Percentiles rank a stretch among this genome's conserved stretches.
Conservation (phyloP, 177 flowering plant genomes). For the Vitis hybrid region DNA sequence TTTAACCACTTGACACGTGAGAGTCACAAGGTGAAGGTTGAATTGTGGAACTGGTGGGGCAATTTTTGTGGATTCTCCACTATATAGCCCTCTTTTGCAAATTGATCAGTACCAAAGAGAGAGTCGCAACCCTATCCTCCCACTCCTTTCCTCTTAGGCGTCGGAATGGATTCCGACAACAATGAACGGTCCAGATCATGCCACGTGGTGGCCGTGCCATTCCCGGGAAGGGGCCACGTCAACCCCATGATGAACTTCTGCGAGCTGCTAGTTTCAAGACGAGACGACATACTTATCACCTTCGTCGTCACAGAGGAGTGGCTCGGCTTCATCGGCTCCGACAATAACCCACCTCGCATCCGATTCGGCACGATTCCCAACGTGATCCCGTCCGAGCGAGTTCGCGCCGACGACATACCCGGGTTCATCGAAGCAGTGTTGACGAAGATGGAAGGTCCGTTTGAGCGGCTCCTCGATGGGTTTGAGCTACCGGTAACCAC, state of each 20-base stretch:
- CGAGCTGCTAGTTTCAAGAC: conserved; percentile 3
- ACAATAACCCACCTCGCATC: conserved; percentile 7
- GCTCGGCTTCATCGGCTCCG: conserved; percentile 14
- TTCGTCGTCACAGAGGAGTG: conserved; percentile 20
- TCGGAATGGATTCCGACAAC: too few species aligned
- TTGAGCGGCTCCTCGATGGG: conserved; percentile 13
- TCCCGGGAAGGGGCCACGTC: conserved; percentile 29
- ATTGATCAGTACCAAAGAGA: too few species aligned
- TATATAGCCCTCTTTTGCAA: too few species aligned
- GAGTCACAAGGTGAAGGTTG: too few species aligned
- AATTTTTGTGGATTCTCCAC: too few species aligned
- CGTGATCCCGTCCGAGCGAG: conserved; percentile 18
- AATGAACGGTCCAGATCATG: neutral
- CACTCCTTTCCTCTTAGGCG: too few species aligned
- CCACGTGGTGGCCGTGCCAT: conserved; percentile 24
- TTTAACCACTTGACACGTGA: too few species aligned
- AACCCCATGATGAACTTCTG: conserved; percentile 37
- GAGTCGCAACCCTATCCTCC: too few species aligned
- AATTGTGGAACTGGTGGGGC: too few species aligned
- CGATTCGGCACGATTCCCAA: conserved; percentile 13
- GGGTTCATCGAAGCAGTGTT: too few species aligned
- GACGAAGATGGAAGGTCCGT: too few species aligned
- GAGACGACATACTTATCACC: neutral
- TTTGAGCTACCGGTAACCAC: conserved; percentile 18
- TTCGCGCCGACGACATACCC: neutral